A percentile compares a stretch with the other conserved stretches of the same genome.
These are phyloP conservation scores for Apiotrichum brassicae DNA, from an alignment of 1,284 basidiomycete species.

Conservation along the genomic window DNA sequence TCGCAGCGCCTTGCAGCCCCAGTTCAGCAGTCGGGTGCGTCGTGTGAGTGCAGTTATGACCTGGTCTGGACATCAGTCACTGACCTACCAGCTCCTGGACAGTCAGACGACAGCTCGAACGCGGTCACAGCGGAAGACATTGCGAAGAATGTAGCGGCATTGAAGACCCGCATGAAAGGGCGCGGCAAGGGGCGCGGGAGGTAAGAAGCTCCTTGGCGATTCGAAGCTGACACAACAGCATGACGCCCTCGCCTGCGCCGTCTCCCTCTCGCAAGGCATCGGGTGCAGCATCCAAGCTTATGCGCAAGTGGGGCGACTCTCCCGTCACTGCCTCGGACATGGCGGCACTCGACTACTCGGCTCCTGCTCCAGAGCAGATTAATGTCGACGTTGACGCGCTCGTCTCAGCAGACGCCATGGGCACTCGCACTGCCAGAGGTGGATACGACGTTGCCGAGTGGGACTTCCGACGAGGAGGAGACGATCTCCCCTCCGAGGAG, in stretches of 20 bases:
- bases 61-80: too few species aligned
- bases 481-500: constrained; percentile 48
- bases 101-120: constrained; percentile 19
- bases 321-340: constrained; percentile 74
- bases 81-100: constrained; percentile 5
- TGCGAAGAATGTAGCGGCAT: constrained; percentile 80
- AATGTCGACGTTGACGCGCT: constrained; percentile 46
- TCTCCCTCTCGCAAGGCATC: constrained; percentile 33
- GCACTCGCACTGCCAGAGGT: constrained; percentile 71
- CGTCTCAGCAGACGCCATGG: constrained; percentile 41
- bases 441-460: constrained; percentile 92
- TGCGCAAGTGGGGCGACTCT: constrained; percentile 87
- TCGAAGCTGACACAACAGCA: constrained; percentile 60
- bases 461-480: constrained; percentile 55
- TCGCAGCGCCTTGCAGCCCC: background rate
- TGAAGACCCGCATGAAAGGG: constrained; percentile 65
- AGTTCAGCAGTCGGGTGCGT: background rate
- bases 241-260: constrained; percentile 34
- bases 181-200: constrained; percentile 50
- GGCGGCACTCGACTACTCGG: constrained; percentile 75
- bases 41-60: background rate
- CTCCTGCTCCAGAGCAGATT: constrained; percentile 48
- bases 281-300: constrained; percentile 59
- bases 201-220: constrained; percentile 15
- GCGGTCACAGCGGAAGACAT: constrained; percentile 66